These are phyloP conservation scores for Candida corydali DNA, from an alignment of 805 yeast species.

Conservation along the genomic window DNA sequence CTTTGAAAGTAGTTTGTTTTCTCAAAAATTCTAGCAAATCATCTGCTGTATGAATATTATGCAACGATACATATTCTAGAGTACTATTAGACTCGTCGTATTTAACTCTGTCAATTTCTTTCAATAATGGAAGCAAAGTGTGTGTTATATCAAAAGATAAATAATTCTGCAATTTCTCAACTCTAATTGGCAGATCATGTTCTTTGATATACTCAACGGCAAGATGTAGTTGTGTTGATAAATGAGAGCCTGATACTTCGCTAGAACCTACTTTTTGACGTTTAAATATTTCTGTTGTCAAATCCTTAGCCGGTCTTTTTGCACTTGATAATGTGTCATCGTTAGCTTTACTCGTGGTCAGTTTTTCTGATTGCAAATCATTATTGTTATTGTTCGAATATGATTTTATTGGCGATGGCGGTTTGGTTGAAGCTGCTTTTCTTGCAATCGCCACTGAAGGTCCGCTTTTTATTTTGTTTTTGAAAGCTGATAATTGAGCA, in stretches of 20 bases:
- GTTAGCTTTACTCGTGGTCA: not conserved
- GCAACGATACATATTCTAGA: constrained; percentile 82
- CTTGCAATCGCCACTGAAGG: constrained; percentile 37
- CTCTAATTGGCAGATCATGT: constrained; percentile 64
- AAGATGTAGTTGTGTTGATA: constrained; percentile 81
- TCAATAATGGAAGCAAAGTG: constrained; percentile 65
- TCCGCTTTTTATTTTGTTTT: constrained; percentile 41
- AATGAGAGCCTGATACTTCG: constrained; percentile 50
- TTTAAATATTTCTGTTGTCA: constrained; percentile 31
- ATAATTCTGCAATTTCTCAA: constrained; percentile 62
- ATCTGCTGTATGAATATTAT: constrained; percentile 77
- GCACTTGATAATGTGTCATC: not conserved
- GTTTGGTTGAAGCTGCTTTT: constrained; percentile 18
- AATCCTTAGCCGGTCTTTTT: constrained; percentile 18
- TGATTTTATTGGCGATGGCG: constrained; percentile 12
- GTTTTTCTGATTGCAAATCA: not conserved
- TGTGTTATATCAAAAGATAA: constrained; percentile 57
- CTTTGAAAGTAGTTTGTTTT: constrained; percentile 81
- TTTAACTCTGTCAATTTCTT: constrained; percentile 72
- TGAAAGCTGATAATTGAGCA: constrained; percentile 43
- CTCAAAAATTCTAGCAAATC: constrained; percentile 72
- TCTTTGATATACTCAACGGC: constrained; percentile 87
- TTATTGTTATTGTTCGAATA: not conserved
- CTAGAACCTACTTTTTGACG: constrained; percentile 23
- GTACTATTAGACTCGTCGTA: constrained; percentile 61